Evolutionary conservation across 2,329 filamentous ascomycete species (phyloP).

Genomic region (Trematosphaeria pertusa): DNA sequence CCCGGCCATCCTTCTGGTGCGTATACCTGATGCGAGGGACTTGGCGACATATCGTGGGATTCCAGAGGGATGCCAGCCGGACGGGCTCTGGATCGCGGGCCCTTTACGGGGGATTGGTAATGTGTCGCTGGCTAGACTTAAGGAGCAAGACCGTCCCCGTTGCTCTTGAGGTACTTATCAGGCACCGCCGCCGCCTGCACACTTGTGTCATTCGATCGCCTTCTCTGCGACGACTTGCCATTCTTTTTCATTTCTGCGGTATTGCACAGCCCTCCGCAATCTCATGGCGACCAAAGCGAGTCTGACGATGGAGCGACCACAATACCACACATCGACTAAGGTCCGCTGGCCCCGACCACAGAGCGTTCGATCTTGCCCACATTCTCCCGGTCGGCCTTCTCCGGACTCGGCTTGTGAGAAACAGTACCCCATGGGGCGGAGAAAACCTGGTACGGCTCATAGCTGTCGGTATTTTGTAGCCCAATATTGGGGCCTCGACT

Average conservation of each 20-base stretch:
- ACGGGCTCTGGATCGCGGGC: slow-evolving; percentile 3
- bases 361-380: slow-evolving; percentile 8
- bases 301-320: slow-evolving; percentile 11
- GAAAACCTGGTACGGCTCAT: slow-evolving; percentile 7
- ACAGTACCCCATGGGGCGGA: slow-evolving; percentile 15
- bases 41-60: slow-evolving; percentile 13
- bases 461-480: slow-evolving; percentile 16
- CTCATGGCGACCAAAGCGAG: slow-evolving; percentile 6
- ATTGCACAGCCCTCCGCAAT: slow-evolving; percentile 17
- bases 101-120: slow-evolving; percentile 16
- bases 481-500: slow-evolving; percentile 11
- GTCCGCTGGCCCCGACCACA: slow-evolving; percentile 14
- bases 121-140: slow-evolving; percentile 11
- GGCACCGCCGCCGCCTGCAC: slow-evolving; percentile 11
- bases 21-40: slow-evolving; percentile 9
- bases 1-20: slow-evolving; percentile 17
- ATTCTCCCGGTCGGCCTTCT: slow-evolving; percentile 5
- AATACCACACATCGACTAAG: slow-evolving; percentile 1
- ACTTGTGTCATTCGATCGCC: not conserved
- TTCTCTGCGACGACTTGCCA: slow-evolving; percentile 11
- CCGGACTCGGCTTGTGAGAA: slow-evolving; percentile 13
- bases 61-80: not conserved
- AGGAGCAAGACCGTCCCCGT: not conserved
- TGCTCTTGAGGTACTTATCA: slow-evolving; percentile 22
- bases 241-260: slow-evolving; percentile 16